Evolutionary conservation across 2,329 filamentous ascomycete species (phyloP), one percentile per base, ranked within the genome.

Genomic region (Fusarium anthophilum): DNA sequence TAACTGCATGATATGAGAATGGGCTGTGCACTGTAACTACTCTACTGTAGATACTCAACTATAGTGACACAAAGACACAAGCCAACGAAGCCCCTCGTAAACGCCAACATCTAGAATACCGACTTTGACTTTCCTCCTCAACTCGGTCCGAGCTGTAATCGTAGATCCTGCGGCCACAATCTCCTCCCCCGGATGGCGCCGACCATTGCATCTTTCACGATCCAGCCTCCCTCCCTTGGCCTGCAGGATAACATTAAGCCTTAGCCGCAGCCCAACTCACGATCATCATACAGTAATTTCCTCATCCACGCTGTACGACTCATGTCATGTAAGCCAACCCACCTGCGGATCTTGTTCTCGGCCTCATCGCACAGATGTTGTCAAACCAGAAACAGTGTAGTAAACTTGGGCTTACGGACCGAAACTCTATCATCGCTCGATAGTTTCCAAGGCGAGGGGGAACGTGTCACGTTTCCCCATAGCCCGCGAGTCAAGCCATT

Each of bases 121-220:
- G 7, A 37, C 51, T 56, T 69, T 64, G 64, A 37, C 54, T 62
- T 50, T 54, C 18, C 43, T 68, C 51, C 51, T 47, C 26, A 45
- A 55, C 45, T 77, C 75, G 73, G 70, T 66, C 73, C 68, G 63
- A 76, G 61, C 53, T 63, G 51, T 53, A 56, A 70, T 45, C 54
- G 66, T 70, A 66, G 59, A 70, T 70, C 47, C 45, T 65, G 66
- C 59, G 48, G 64, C 70, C 50, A 62, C 43, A 63, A 44, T 64
- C 48, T 66, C 38, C 44, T 20, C 43, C 18, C 26, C 57, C 75
- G 75, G 66, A 73, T 71, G 75, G 73, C 73, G 71, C 70, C 73
- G 70, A 57, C 53, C 63, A 75, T 69, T 41, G 18, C 39, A 43
- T 62, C 61, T 32, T n/a, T 67, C n/a, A 66, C 43, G 57, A 53